These are phyloP conservation scores for Aureobasidium zeae DNA, from an alignment of 2,329 filamentous ascomycete genomes.

Conservation along the genomic window DNA sequence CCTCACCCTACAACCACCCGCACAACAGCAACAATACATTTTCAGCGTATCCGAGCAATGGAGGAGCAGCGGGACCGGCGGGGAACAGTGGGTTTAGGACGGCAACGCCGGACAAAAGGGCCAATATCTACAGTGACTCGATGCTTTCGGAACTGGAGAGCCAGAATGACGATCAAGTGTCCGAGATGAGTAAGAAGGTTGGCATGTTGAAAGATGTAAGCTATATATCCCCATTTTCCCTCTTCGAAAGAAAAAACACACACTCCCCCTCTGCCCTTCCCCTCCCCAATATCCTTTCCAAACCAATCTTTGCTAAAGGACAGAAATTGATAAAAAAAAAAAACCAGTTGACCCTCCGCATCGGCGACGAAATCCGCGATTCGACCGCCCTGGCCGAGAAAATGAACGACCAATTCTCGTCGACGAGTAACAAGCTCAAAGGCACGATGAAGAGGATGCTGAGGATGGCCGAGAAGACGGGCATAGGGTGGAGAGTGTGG, in stretches of 20 bases:
- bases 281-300: too few relatives aligned
- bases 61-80: slow-evolving; percentile 19
- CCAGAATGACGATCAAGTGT: slow-evolving; percentile 85
- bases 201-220: slow-evolving; percentile 78
- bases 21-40: slow-evolving; percentile 22
- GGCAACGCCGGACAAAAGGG: slow-evolving; percentile 46
- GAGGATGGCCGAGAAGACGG: slow-evolving; percentile 85
- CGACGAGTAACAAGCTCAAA: slow-evolving; percentile 65
- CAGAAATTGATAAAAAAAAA: not conserved
- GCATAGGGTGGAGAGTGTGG: slow-evolving; percentile 96
- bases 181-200: slow-evolving; percentile 86
- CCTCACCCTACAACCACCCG: too few relatives aligned
- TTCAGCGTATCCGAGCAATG: slow-evolving; percentile 25
- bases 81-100: slow-evolving; percentile 27
- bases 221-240: slow-evolving; percentile 1
- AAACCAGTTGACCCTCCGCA: slow-evolving; percentile 71
- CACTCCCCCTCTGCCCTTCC: too few relatives aligned
- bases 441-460: slow-evolving; percentile 98
- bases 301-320: too few relatives aligned
- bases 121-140: slow-evolving; percentile 88
- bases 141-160: slow-evolving; percentile 89
- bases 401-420: slow-evolving; percentile 93
- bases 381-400: slow-evolving; percentile 81
- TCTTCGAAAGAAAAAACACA: not conserved
- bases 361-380: slow-evolving; percentile 90